A percentile compares a stretch with the other conserved stretches of the same genome.
Conservation (phyloP, 169 alveolate species). For the Cryptosporidium xiaoi region DNA sequence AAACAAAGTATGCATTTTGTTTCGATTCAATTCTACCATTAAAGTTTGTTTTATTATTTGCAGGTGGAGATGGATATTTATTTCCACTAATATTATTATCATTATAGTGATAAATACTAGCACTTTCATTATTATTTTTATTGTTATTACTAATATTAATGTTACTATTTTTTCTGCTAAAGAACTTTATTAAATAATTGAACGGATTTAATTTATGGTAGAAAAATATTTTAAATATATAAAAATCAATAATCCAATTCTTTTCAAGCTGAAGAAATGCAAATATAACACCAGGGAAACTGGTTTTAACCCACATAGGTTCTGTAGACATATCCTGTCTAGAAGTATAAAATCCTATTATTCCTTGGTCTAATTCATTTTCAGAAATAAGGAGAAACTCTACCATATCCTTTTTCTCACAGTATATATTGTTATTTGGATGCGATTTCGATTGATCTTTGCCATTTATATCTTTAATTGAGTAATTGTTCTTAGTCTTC, state of each 20-base stretch:
- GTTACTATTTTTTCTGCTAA: neutral
- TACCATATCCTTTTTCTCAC: constrained; percentile 57
- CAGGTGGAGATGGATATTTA: neutral
- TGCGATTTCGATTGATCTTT: neutral
- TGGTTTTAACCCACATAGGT: constrained; percentile 72
- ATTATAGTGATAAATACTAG: too few relatives aligned
- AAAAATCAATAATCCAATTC: constrained; percentile 64
- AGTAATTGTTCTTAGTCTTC: neutral
- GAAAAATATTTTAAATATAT: constrained; percentile 4
- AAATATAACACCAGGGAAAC: constrained; percentile 52
- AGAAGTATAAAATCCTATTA: constrained; percentile 63
- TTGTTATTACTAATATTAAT: neutral
- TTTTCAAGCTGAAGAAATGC: constrained; percentile 69
- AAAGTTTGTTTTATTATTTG: too few relatives aligned
- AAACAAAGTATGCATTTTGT: constrained; percentile 36
- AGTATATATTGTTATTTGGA: constrained; percentile 4
- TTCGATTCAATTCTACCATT: neutral
- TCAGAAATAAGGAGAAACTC: constrained; percentile 59
- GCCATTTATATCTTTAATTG: too few relatives aligned
- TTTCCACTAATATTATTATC: neutral
- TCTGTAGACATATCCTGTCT: constrained; percentile 17
- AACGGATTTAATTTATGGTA: constrained; percentile 50
- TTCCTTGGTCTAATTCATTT: constrained; percentile 32
- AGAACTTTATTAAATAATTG: neutral
- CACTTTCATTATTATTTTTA: neutral